These are phyloP conservation scores for Kappamyces sp. DNA, from an alignment of 192 early-diverging fungal species.

Conservation along the genomic window DNA sequence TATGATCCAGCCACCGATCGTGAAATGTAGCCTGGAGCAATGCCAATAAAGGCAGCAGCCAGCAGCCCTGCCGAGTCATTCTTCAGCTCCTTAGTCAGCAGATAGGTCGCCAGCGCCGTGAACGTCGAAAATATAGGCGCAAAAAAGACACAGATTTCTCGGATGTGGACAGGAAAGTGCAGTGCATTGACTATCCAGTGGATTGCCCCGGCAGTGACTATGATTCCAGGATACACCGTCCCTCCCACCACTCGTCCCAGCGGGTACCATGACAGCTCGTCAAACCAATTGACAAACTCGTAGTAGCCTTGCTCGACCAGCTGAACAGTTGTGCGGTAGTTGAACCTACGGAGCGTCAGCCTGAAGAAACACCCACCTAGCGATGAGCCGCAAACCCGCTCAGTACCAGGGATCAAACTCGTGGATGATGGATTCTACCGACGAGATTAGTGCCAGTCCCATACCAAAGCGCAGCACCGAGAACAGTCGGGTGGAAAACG, in stretches of 20 bases:
- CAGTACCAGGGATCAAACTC: conserved; percentile 93
- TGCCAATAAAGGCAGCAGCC: conserved; percentile 95
- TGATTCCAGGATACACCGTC: conserved; percentile 99
- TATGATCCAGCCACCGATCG: conserved; percentile 99
- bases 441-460: background rate
- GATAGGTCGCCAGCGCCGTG: conserved; percentile 93
- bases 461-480: conserved; percentile 86
- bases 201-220: conserved; percentile 94
- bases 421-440: conserved; percentile 91
- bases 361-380: conserved; percentile 6
- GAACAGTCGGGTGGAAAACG: conserved; percentile 89
- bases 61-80: conserved; percentile 87
- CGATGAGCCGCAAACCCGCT: background rate
- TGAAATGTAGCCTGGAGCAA: conserved; percentile 99
- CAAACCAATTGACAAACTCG: conserved; percentile 99
- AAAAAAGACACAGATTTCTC: conserved; percentile 97
- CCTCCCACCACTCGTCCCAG: conserved; percentile 98
- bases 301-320: conserved; percentile 91
- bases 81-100: conserved; percentile 88
- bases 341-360: conserved; percentile 64
- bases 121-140: conserved; percentile 94
- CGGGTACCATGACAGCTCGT: conserved; percentile 97
- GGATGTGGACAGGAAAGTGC: conserved; percentile 95
- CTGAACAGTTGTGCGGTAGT: conserved; percentile 91
- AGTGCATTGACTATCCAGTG: conserved; percentile 90